Evolutionary conservation across 225 moss, liverwort and hornwort genomes (phyloP), one percentile per base, ranked within the genome.

Genomic region (Antitrichia curtipendula): DNA sequence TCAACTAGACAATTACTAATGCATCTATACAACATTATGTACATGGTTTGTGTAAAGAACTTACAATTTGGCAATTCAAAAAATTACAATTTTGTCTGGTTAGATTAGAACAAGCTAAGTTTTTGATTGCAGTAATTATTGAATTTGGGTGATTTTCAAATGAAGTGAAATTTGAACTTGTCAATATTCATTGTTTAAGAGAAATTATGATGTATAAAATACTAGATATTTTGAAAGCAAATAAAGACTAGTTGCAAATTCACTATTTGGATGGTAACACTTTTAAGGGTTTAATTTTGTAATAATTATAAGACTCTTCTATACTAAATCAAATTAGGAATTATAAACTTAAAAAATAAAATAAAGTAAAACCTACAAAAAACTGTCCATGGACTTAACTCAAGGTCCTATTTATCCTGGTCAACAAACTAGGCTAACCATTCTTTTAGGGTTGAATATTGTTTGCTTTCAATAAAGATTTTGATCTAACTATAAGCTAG

Each of bases 381-480:
- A 43, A 28, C 2, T 18, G 18, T 47, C 7, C 7, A 29, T 18
- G 18, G 47, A 7, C 7, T 47, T 31, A 29, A 1, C 1, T 10
- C 1, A 47, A 73, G 4, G 29, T 47, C 4, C 0, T 4, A 0
- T 2, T 45, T 45, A 2, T 47, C 6, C 0, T 2, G 1, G 3
- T 18, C 3, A 17, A 2, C 2, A 29, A 73, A 5, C 2, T 32
- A 4, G 12, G 32, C 7, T 12, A 32, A 74, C 7, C 12, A 74
- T 49, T 74, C 4, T 3, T 70, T 74, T 49, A 20, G 31, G 20
- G 2, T 7, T 32, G 2, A 32, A 32, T 50, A 12, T 50, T 50
- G 12, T 7, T 2, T 49, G 1, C 1, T 32, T 49, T 74, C 20
- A 49, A 20, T 3, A 20, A 50, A 32, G 5, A 12, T 50, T 50